Conservation (phyloP, 2,329 filamentous ascomycete genomes). For the Colletotrichum navitas region DNA sequence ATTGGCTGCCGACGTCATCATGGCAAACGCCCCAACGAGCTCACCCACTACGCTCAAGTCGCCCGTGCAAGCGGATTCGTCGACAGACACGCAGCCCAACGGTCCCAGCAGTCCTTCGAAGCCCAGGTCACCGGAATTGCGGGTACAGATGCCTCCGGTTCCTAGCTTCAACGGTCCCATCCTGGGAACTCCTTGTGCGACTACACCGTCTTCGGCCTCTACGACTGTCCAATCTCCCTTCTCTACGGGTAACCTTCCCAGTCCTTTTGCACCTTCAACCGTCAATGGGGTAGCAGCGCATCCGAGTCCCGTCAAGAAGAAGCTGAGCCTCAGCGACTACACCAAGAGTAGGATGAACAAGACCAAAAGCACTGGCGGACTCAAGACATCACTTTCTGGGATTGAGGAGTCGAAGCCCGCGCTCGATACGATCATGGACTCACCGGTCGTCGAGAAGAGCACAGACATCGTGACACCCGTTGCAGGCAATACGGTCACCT, state of each 20-base stretch:
- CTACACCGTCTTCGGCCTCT: constrained; percentile 62
- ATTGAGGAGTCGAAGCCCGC: constrained; percentile 57
- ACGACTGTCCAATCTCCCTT: constrained; percentile 65
- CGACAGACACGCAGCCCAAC: constrained; percentile 32
- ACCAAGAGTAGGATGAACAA: constrained; percentile 70
- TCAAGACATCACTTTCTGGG: constrained; percentile 32
- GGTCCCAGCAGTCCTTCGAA: constrained; percentile 39
- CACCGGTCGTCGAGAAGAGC: constrained; percentile 50
- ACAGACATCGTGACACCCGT: constrained; percentile 42
- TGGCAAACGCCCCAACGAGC: constrained; percentile 50
- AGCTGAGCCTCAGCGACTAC: constrained; percentile 75
- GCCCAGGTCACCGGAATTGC: constrained; percentile 56
- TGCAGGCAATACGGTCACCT: constrained; percentile 24
- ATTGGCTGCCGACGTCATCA: constrained; percentile 45
- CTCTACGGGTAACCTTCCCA: constrained; percentile 54
- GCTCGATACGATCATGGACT: constrained; percentile 52
- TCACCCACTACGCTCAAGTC: constrained; percentile 45
- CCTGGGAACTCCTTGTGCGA: constrained; percentile 51
- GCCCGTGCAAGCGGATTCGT: constrained; percentile 2
- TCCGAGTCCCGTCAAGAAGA: constrained; percentile 75
- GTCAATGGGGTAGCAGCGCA: constrained; percentile 60
- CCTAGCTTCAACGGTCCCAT: constrained; percentile 61
- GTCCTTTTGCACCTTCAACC: constrained; percentile 57
- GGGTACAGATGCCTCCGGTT: constrained; percentile 69
- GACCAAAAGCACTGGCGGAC: constrained; percentile 43